phyloP scores from a whole-genome alignment of 164 flowering plant species.

The Santalum album region DNA sequence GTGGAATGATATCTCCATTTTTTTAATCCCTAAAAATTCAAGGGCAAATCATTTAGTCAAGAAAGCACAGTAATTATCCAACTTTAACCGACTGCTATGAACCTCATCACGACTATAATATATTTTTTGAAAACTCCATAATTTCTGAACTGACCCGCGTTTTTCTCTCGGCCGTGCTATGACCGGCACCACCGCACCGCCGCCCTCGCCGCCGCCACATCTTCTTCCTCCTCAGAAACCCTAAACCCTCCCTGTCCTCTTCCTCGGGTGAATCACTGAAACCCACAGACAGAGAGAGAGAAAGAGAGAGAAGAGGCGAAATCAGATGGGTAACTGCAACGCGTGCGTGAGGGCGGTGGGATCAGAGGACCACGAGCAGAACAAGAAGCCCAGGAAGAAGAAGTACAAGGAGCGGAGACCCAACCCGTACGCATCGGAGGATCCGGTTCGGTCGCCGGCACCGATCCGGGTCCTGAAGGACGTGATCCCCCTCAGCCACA shows the following conservation, averaged over 20 bases:
- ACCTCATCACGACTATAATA: not conserved
- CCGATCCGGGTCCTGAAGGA: slow-evolving; percentile 81
- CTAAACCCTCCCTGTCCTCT: not conserved
- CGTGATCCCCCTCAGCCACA: slow-evolving; percentile 41
- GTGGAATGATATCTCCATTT: too few species aligned
- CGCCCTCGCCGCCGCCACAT: not conserved
- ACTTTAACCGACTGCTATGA: not conserved
- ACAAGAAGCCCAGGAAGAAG: slow-evolving; percentile 12
- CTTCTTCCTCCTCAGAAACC: not conserved
- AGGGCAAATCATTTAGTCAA: too few species aligned
- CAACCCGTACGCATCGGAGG: slow-evolving; percentile 47
- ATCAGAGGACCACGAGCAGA: not conserved
- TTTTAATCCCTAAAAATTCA: too few species aligned
- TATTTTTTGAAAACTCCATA: slow-evolving; percentile 14
- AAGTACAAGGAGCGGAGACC: slow-evolving; percentile 26
- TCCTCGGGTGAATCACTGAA: too few species aligned
- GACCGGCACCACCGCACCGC: not conserved
- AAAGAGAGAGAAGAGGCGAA: too few species aligned
- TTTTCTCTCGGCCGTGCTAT: not conserved
- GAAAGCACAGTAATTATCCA: not conserved
- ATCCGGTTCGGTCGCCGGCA: slow-evolving; percentile 30
- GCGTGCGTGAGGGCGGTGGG: slow-evolving; percentile 36
- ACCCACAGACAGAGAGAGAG: too few species aligned
- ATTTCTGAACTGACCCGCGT: slow-evolving; percentile 13
- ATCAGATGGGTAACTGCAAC: slow-evolving; percentile 54